A percentile compares a stretch with the other conserved stretches of the same genome.
These are phyloP conservation scores for Haplographium delicatum DNA, from an alignment of 495 filamentous ascomycete genomes.

Conservation along the genomic window DNA sequence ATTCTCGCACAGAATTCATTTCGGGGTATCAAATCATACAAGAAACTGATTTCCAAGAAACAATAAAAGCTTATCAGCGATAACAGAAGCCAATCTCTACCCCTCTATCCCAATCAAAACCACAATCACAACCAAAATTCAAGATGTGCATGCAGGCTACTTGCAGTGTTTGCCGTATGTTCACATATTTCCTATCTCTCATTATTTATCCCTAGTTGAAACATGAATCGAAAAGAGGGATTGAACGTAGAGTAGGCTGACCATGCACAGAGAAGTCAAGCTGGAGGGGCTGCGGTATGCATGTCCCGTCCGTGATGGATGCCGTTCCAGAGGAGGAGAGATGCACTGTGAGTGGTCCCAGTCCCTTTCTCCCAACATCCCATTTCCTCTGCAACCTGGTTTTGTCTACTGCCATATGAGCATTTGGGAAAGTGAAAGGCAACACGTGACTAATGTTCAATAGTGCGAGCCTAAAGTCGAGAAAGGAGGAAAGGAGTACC, in stretches of 20 bases:
- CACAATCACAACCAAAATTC: neutral
- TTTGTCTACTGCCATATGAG: neutral
- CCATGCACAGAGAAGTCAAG: constrained; percentile 50
- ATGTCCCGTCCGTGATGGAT: constrained; percentile 65
- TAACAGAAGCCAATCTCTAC: too few species aligned
- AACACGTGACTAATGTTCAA: neutral
- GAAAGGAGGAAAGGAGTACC: constrained; percentile 55
- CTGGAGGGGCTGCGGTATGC: constrained; percentile 68
- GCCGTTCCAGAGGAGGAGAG: constrained; percentile 50
- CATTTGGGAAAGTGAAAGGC: neutral
- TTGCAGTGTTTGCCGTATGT: constrained; percentile 1
- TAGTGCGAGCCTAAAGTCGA: constrained; percentile 55
- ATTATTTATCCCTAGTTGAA: neutral
- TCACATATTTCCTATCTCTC: neutral
- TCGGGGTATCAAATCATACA: too few species aligned
- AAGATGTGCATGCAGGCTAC: constrained; percentile 3
- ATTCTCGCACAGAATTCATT: too few species aligned
- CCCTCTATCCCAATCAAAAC: too few species aligned
- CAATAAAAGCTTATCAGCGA: too few species aligned
- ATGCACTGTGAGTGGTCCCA: constrained; percentile 48
- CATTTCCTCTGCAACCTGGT: neutral
- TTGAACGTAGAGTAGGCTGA: neutral
- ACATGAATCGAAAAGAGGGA: neutral
- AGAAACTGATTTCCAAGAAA: too few species aligned
- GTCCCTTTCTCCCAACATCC: neutral